A percentile compares a stretch with the other conserved stretches of the same genome.
Evolutionary conservation across 2,329 filamentous ascomycete genomes (phyloP).

Genomic region (Blastomyces percursus): DNA sequence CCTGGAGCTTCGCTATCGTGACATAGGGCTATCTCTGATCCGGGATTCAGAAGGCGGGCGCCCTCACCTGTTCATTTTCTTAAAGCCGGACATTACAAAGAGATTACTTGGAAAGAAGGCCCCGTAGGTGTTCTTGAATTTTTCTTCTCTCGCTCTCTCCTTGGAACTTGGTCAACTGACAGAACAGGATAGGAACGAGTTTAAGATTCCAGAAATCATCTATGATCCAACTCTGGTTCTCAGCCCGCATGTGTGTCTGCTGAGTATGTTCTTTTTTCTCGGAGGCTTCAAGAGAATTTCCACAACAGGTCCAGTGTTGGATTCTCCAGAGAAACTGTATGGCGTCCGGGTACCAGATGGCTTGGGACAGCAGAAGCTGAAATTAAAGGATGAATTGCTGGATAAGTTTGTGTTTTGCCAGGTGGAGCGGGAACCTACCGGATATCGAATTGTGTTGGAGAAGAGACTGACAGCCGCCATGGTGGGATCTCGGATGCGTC

Average conservation of each 20-base stretch:
- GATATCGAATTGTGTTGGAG: slow-evolving; percentile 21
- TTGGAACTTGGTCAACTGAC: background rate
- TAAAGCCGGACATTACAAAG: background rate
- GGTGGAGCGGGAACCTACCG: slow-evolving; percentile 15
- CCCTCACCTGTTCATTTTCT: background rate
- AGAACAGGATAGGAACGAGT: slow-evolving; percentile 17
- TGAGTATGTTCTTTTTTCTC: slow-evolving; percentile 25
- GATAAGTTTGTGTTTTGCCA: slow-evolving; percentile 26
- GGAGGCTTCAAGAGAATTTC: slow-evolving; percentile 23
- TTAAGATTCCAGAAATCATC: slow-evolving; percentile 24
- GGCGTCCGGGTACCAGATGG: slow-evolving; percentile 24
- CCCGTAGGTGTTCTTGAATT: background rate
- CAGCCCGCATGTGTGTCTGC: slow-evolving; percentile 23
- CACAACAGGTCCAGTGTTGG: slow-evolving; percentile 18
- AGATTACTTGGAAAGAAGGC: background rate
- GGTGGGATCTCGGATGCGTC: slow-evolving; percentile 16
- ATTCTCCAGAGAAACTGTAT: slow-evolving; percentile 26
- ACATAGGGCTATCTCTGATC: background rate
- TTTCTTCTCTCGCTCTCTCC: no score
- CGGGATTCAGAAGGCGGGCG: background rate
- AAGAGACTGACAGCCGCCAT: slow-evolving; percentile 15
- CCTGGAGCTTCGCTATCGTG: background rate
- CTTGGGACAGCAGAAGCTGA: slow-evolving; percentile 24
- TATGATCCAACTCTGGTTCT: slow-evolving; percentile 25
- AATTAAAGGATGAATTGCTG: slow-evolving; percentile 23